Base-by-base conservation (phyloP, 2,329 filamentous ascomycete genomes). In the Paecilomyces sp. region DNA sequence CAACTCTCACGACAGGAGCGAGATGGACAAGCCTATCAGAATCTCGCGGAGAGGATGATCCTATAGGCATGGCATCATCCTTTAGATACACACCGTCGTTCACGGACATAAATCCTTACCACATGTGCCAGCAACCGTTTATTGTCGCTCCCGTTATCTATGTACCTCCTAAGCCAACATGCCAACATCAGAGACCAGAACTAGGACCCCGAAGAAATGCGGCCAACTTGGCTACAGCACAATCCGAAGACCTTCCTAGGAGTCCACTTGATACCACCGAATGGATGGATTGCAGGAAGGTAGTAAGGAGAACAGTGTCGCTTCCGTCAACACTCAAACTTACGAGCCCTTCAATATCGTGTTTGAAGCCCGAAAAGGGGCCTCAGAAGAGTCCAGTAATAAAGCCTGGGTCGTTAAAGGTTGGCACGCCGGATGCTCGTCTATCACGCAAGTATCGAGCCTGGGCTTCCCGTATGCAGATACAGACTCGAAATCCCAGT, bases 391-490 rank as follows among this genome's bases (percentile, higher is more conserved):
- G 31, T 8, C 30, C 25, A 5, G 12, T 18, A 15, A 11, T 22
- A 28, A 36, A 31, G 8, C 12, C 24, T 55, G 30, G 30, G 7
- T 33, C 6, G 28, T 15, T 24, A 13, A 53, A 30, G 3, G 11
- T 8, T 47, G 13, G 11, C 4, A n/a, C 34, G 15, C 33, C 3
- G 13, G 12, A 6, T 55, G n/a, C 33, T 34, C 30, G 52, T 52
- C 24, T 61, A 34, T 61, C 65, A 12, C 66, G 67, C 18, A 75
- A 64, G 55, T 73, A 74, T 58, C 68, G 70, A 57, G 62, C 64
- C 30, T 77, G 74, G 75, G 73, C 72, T 25, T 69, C 75, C 28
- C 64, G 66, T 25, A 74, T 78, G 72, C 70, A 75, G 58, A 53
- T 75, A 6, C 67, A 70, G 18, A 61, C 67, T 13, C 62, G 34